Percentiles rank a stretch among this genome's conserved stretches.
phyloP scores from a whole-genome alignment of 139 green algal species.

The Deuterostichococcus epilithicus region DNA sequence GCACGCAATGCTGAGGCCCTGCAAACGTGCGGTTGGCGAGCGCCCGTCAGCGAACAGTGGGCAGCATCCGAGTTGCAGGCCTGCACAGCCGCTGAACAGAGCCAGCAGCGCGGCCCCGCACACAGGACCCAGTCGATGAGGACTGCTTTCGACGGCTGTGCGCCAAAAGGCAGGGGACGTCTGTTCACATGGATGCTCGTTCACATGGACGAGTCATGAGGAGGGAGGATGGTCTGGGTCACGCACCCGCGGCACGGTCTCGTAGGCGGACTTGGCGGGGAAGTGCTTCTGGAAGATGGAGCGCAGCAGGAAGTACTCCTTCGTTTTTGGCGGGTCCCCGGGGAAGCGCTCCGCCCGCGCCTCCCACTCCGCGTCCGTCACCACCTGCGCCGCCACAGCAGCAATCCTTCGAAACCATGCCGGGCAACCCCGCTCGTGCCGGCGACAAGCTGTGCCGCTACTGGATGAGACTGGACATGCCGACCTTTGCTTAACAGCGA shows the following conservation, averaged over 20 bases:
- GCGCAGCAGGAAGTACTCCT: constrained; percentile 91
- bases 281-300: constrained; percentile 89
- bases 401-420: neutral
- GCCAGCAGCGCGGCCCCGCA: no score
- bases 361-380: constrained; percentile 66
- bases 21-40: constrained; percentile 2
- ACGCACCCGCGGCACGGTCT: constrained; percentile 57
- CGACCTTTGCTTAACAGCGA: no score
- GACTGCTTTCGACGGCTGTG: no score
- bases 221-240: neutral
- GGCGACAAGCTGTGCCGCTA: no score
- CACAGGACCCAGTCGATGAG: no score
- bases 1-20: constrained; percentile 67
- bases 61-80: no score
- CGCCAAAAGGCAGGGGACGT: no score
- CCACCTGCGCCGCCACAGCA: constrained; percentile 22
- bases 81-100: no score
- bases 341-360: constrained; percentile 63
- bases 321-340: constrained; percentile 78
- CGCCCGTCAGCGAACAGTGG: no score
- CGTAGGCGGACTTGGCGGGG: constrained; percentile 54
- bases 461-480: no score
- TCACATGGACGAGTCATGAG: neutral
- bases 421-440: no score
- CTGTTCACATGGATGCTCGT: neutral